Percentiles rank a stretch among this genome's conserved stretches.
Evolutionary conservation across 2,329 filamentous ascomycete genomes (phyloP).

Genomic region (Aspergillus pseudonomiae): DNA sequence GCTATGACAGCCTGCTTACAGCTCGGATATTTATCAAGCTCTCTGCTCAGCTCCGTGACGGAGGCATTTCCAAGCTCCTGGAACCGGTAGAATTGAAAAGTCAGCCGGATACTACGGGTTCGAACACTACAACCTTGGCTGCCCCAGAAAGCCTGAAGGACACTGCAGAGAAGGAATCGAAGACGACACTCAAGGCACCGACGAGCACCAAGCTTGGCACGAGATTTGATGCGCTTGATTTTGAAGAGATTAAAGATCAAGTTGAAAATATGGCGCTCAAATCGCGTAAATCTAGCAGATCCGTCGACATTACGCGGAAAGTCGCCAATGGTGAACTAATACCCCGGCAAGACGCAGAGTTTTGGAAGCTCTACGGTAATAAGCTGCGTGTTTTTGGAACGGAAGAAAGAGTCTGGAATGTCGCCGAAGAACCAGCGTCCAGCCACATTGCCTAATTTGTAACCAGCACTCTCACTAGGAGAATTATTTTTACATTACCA

Average conservation of each 20-base stretch:
- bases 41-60: conserved; percentile 53
- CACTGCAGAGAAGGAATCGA: not conserved
- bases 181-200: not conserved
- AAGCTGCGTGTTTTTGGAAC: conserved; percentile 64
- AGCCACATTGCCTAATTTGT: not conserved
- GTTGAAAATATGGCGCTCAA: not conserved
- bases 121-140: not conserved
- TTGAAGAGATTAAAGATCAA: conserved; percentile 22
- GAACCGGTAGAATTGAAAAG: not conserved
- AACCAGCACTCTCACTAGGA: not conserved
- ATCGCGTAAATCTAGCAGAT: not conserved
- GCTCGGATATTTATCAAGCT: conserved; percentile 62
- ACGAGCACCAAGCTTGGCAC: conserved; percentile 23
- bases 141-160: not conserved
- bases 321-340: conserved; percentile 49
- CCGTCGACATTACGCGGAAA: conserved; percentile 23
- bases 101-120: not conserved
- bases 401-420: conserved; percentile 51
- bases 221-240: conserved; percentile 31
- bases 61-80: conserved; percentile 24
- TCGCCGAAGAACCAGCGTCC: conserved; percentile 1
- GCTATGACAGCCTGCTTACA: conserved; percentile 65
- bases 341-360: conserved; percentile 54
- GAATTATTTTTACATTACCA: not conserved
- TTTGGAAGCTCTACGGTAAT: conserved; percentile 64